Base-by-base conservation (phyloP, 177 flowering plant genomes). In the Vitis hybrid region DNA sequence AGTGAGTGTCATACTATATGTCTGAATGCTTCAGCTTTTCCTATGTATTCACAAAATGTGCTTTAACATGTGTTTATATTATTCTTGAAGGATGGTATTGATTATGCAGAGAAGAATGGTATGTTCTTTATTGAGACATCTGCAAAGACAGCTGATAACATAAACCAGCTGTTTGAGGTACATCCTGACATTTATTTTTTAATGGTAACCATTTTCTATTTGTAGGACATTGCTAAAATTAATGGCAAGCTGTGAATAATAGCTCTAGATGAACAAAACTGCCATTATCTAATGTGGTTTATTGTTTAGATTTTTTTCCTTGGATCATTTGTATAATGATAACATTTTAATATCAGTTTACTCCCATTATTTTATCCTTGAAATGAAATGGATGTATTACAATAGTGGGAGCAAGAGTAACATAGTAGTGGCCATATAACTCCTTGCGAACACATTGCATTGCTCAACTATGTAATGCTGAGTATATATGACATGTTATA, bases 71-170 rank as follows among this genome's bases (percentile, higher is more conserved):
- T 66, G 2, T 53, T 1, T 14, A 73, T 26, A 31, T 63, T 79
- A 8, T 71, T 70, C 70, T n/a, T 83, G 83, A 74, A 95, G 99
- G 95, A 92, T 77, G 99, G 93, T 14, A 77, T 71, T 10, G 94
- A 89, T 3, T 90, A 84, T 80, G 97, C 99, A 2, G 98, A 96
- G 84, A 94, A 87, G 85, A 93, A 93, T 78, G 92, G 97, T 51
- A 96, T 93, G 99, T 96, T 92, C 81, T 96, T 92, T 66, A 94
- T 96, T 59, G 99, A 96, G 84, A 96, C 99, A 50, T 96, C 99
- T 75, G 99, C 99, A 62, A 96, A 96, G 81, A 96, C 99, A 2
- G 97, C 98, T 33, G 99, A 96, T 84, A 96, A 96, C 71, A 90
- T 96, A 70, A 93, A 93, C 82, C 90, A 92, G 81, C 86, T 96